Percentiles rank a stretch among this genome's conserved stretches.
Evolutionary conservation across 345 rosid species (phyloP).

Genomic region (Aethionema arabicum): DNA sequence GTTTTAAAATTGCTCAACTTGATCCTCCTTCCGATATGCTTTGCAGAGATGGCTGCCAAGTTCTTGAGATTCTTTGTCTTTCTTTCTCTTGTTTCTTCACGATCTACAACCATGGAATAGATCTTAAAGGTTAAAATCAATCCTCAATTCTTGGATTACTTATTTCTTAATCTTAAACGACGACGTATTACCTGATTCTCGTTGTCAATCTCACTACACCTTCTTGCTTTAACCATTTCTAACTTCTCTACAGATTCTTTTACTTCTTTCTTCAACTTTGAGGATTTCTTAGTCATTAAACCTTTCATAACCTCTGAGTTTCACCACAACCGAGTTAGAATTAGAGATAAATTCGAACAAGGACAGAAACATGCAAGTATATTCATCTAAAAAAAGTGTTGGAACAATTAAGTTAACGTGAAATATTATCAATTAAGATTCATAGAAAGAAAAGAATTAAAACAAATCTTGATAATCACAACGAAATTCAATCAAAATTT

Average conservation of each 20-base stretch:
- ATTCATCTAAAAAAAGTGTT: neutral
- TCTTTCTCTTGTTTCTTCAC: slow-evolving; percentile 53
- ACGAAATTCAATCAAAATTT: no score
- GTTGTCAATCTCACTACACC: slow-evolving; percentile 44
- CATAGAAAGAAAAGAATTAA: no score
- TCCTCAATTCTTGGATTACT: neutral
- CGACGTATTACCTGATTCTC: slow-evolving; percentile 42
- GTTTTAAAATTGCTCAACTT: slow-evolving; percentile 35
- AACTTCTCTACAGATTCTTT: slow-evolving; percentile 33
- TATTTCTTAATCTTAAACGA: neutral
- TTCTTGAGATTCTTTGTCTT: slow-evolving; percentile 52
- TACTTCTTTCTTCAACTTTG: slow-evolving; percentile 50
- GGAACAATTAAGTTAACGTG: no score
- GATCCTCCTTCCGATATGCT: slow-evolving; percentile 85
- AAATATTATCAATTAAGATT: no score
- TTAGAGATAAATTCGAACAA: slow-evolving; percentile 16
- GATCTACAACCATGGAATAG: slow-evolving; percentile 34
- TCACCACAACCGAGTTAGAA: neutral
- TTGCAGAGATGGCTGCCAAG: slow-evolving; percentile 91
- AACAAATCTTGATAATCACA: no score
- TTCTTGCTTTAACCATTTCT: slow-evolving; percentile 33
- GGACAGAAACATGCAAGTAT: neutral
- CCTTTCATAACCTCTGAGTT: slow-evolving; percentile 83
- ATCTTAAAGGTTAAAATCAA: neutral
- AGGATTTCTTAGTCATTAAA: slow-evolving; percentile 64